These are phyloP conservation scores for Pseudofabraea citricarpa DNA, from an alignment of 2,329 filamentous ascomycete species.

Conservation along the genomic window DNA sequence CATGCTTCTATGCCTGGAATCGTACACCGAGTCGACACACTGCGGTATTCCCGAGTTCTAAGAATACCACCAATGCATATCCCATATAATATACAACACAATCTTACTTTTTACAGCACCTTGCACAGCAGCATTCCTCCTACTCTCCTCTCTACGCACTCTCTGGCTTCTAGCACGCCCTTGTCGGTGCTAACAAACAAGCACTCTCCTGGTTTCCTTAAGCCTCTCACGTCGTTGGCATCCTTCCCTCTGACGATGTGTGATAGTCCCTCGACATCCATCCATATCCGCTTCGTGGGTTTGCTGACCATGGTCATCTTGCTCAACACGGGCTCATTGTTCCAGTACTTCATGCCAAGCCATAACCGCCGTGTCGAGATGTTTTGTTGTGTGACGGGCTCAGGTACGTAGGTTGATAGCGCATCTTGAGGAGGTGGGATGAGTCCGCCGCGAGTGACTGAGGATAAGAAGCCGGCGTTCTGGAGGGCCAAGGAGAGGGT, in stretches of 20 bases:
- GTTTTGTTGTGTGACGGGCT: conserved; percentile 53
- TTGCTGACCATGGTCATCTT: conserved; percentile 62
- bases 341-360: conserved; percentile 71
- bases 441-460: conserved; percentile 59
- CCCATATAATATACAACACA: conserved; percentile 7
- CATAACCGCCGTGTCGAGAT: conserved; percentile 60
- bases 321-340: conserved; percentile 63
- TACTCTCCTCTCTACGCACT: conserved; percentile 65
- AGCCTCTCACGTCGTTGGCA: conserved; percentile 54
- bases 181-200: conserved; percentile 64
- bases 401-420: conserved; percentile 40
- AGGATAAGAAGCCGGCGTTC: conserved; percentile 62
- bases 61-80: conserved; percentile 15
- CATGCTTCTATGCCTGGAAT: too few species aligned
- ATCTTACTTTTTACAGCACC: conserved; percentile 37
- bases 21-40: too few species aligned
- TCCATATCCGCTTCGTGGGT: conserved; percentile 61
- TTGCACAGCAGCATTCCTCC: conserved; percentile 64
- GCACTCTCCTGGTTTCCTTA: conserved; percentile 63
- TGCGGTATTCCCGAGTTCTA: too few species aligned
- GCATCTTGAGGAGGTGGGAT: conserved; percentile 47
- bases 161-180: conserved; percentile 63
- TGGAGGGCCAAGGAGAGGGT: conserved; percentile 61
- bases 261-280: conserved; percentile 52
- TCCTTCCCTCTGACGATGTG: conserved; percentile 54